These are phyloP conservation scores for Pseudonitzschia pungens DNA, from an alignment of 108 stramenopile genomes.

Conservation along the genomic window DNA sequence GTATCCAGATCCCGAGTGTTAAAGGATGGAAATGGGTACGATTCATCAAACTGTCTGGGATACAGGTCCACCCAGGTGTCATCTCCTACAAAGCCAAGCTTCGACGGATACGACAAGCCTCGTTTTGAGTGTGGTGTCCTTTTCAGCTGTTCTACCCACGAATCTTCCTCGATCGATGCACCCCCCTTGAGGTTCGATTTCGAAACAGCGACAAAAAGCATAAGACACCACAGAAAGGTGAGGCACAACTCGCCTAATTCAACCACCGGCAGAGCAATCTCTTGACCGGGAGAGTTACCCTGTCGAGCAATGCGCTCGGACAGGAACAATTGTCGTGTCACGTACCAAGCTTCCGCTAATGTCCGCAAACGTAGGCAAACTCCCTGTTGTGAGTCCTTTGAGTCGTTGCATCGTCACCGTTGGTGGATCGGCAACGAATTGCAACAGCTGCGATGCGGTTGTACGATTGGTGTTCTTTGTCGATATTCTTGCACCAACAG, in stretches of 20 bases:
- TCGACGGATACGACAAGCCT: slow-evolving; percentile 25
- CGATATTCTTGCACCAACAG: slow-evolving; percentile 63
- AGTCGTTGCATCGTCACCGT: slow-evolving; percentile 99
- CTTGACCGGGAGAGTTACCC: neutral
- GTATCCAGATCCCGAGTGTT: slow-evolving; percentile 97
- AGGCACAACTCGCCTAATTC: neutral
- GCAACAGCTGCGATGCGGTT: slow-evolving; percentile 53
- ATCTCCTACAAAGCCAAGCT: slow-evolving; percentile 92
- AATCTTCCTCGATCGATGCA: slow-evolving; percentile 80
- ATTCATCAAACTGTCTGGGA: slow-evolving; percentile 82
- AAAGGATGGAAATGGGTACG: slow-evolving; percentile 92
- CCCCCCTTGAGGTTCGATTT: slow-evolving; percentile 44
- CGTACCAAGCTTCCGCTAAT: slow-evolving; percentile 60
- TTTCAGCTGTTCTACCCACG: slow-evolving; percentile 75
- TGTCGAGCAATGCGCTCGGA: too few relatives aligned
- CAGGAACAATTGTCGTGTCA: neutral
- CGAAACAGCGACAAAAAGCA: slow-evolving; percentile 24
- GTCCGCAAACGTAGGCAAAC: slow-evolving; percentile 95
- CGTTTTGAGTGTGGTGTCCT: slow-evolving; percentile 16
- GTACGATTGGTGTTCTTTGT: slow-evolving; percentile 24
- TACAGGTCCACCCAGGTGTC: slow-evolving; percentile 97
- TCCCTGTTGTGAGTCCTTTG: slow-evolving; percentile 95
- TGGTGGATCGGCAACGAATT: slow-evolving; percentile 97
- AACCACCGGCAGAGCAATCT: neutral
- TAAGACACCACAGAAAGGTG: neutral